These are phyloP conservation scores for Ophiostoma perfectum DNA, from an alignment of 2,329 filamentous ascomycete genomes.

Conservation along the genomic window DNA sequence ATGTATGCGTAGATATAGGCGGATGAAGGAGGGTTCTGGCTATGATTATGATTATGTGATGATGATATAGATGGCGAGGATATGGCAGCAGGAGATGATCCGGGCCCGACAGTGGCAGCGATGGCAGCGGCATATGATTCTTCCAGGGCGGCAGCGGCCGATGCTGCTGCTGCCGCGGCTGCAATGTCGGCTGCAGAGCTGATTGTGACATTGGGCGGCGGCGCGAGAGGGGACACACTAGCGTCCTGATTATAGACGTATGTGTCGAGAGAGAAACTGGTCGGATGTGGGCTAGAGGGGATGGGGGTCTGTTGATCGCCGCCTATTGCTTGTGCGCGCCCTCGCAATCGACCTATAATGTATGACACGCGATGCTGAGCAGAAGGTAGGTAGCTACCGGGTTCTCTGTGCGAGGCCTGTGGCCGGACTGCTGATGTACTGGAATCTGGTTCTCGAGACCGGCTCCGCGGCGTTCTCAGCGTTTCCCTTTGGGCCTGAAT, in stretches of 20 bases:
- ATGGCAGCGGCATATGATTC: neutral
- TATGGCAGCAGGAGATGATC: neutral
- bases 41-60: neutral
- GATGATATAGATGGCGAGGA: neutral
- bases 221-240: conserved; percentile 23
- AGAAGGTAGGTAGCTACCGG: neutral
- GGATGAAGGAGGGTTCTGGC: neutral
- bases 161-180: neutral
- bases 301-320: neutral
- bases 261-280: conserved; percentile 26
- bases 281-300: neutral
- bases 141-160: neutral
- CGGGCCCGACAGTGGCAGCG: neutral
- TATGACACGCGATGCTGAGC: neutral
- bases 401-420: neutral
- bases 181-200: conserved; percentile 21
- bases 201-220: conserved; percentile 26
- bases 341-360: neutral
- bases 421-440: neutral
- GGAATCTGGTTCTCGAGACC: neutral
- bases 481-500: neutral
- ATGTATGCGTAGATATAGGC: conserved; percentile 38
- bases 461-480: neutral
- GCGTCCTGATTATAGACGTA: conserved; percentile 30
- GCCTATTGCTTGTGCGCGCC: neutral